Evolutionary conservation across 2,329 filamentous ascomycete genomes (phyloP), one percentile per base, ranked within the genome.

Genomic region (Alternaria triticimaculans): DNA sequence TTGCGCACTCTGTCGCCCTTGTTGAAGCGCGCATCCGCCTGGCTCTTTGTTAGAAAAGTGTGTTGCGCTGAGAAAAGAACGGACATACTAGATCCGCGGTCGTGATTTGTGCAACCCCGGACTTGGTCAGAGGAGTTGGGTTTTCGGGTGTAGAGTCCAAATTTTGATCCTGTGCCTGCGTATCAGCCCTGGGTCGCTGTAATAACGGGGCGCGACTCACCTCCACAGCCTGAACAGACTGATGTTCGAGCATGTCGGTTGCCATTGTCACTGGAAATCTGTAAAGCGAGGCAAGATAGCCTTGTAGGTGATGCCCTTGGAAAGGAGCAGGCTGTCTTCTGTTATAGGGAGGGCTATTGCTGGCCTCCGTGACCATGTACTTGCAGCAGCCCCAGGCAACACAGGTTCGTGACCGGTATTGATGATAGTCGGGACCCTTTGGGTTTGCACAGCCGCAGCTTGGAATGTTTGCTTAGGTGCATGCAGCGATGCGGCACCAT

Each of bases 1-100:
- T 75, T 78, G 64, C 76, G 73, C 10, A 79, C 76, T 2, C 59
- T 51, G 5, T 76, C 65, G 14, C 64, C 53, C 26, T 75, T 73
- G 2, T 41, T 33, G 55, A 70, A 79, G n/a, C 58, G 69, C 20
- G 70, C 68, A 8, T 37, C 60, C 68, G 68, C 64, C 76, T 78
- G 49, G 20, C 20, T 12, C 11, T 14, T 60, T 58, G 44, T 63
- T 44, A 68, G 63, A 15, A 4, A 28, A 28, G 26, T 3, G 26
- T 28, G 26, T 2, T 28, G 26, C 5, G 26, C 5, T 28, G 3
- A 28, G 2, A 28, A 41, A 53, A 15, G 37, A 44, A 28, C 20
- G 3, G 14, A 62, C 71, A 58, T 65, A 74, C 74, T 21, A 64
- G 30, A 14, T 51, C 43, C 10, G 72, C 64, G 23, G 63, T 68